Evolutionary conservation across 768 basidiomycete genomes (phyloP).

Genomic region (Nevesoporus exiguus): DNA sequence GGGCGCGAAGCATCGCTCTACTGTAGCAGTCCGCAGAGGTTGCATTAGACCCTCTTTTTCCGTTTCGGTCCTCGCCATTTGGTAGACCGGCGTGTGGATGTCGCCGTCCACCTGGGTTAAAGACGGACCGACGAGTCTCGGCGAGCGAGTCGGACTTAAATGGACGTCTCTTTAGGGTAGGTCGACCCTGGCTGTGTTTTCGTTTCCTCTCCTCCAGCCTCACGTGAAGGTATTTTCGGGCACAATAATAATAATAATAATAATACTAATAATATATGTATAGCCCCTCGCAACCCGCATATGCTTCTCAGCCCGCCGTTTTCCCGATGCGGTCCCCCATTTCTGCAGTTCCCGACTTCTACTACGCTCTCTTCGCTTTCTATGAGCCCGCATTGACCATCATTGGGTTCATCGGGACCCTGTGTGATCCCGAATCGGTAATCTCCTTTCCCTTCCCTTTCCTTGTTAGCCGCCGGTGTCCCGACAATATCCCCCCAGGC

Average conservation of each 20-base stretch:
- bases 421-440: slow-evolving; percentile 63
- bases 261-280: too few relatives aligned
- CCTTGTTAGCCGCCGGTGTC: not conserved
- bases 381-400: slow-evolving; percentile 70
- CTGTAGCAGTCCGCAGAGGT: slow-evolving; percentile 19
- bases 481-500: slow-evolving; percentile 42
- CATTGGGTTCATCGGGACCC: slow-evolving; percentile 62
- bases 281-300: not conserved
- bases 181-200: slow-evolving; percentile 3
- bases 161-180: slow-evolving; percentile 26
- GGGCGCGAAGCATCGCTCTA: slow-evolving; percentile 45
- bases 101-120: slow-evolving; percentile 62
- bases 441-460: slow-evolving; percentile 19
- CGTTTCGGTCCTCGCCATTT: slow-evolving; percentile 82
- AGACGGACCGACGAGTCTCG: slow-evolving; percentile 49
- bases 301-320: not conserved
- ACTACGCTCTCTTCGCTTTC: slow-evolving; percentile 69
- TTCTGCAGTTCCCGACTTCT: slow-evolving; percentile 69
- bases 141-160: not conserved
- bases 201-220: not conserved
- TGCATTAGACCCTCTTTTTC: slow-evolving; percentile 72
- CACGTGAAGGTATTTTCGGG: not conserved
- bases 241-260: not conserved
- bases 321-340: slow-evolving; percentile 38
- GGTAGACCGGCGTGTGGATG: slow-evolving; percentile 44